phyloP scores from a whole-genome alignment of 345 rosid genomes.

The Gossypium australe region DNA sequence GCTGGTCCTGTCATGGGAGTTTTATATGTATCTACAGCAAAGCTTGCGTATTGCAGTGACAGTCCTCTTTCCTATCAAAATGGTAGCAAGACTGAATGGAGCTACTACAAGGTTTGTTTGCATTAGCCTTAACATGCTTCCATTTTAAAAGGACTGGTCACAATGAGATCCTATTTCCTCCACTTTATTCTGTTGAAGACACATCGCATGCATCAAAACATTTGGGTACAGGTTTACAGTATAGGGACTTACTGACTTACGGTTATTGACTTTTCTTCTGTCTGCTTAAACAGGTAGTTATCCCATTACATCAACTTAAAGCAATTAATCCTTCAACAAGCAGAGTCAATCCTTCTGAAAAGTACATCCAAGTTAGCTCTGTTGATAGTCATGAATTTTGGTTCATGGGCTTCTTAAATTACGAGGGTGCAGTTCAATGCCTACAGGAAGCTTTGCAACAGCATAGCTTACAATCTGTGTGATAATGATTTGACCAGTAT shows the following conservation, averaged over 20 bases:
- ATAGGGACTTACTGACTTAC: not conserved
- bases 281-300: conserved; percentile 49
- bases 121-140: conserved; percentile 5
- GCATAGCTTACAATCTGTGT: conserved; percentile 31
- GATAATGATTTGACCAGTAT: conserved; percentile 17
- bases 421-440: conserved; percentile 36
- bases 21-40: conserved; percentile 54
- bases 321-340: conserved; percentile 52
- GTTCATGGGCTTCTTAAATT: conserved; percentile 64
- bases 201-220: not conserved
- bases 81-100: conserved; percentile 60
- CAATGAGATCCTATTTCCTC: not conserved
- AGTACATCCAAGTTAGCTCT: conserved; percentile 56
- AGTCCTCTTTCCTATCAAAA: conserved; percentile 66
- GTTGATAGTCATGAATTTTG: conserved; percentile 57
- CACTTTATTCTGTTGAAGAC: not conserved
- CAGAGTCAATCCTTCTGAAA: conserved; percentile 47
- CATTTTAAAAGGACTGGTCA: conserved; percentile 3
- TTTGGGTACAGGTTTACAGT: not conserved
- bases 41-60: conserved; percentile 69
- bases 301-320: conserved; percentile 55
- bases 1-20: conserved; percentile 86
- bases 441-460: conserved; percentile 34
- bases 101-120: conserved; percentile 62
- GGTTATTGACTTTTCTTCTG: conserved; percentile 7